Evolutionary conservation across 306 rosid genomes (phyloP).

Genomic region (Trichosanthes truncata): DNA sequence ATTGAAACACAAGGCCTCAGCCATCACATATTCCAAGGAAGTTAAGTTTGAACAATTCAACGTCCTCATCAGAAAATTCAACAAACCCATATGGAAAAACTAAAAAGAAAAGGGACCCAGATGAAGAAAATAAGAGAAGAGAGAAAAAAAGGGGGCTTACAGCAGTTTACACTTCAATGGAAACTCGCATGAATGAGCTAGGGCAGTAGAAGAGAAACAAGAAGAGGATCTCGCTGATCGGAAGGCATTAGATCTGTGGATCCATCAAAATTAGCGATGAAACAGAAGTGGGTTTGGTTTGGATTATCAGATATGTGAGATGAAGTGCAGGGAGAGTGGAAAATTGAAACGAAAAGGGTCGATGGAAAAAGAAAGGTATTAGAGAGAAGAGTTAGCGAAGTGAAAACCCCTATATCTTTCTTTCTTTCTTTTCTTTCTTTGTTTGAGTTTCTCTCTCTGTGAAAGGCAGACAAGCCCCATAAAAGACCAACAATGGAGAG

Average conservation of each 20-base stretch:
- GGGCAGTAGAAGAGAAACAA: constrained; percentile 19
- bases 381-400: constrained; percentile 28
- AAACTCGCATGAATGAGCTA: constrained; percentile 8
- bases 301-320: constrained; percentile 11
- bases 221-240: constrained; percentile 31
- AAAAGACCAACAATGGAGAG: constrained; percentile 60
- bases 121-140: background rate
- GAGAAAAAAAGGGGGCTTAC: constrained; percentile 32
- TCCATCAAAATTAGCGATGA: constrained; percentile 35
- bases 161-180: constrained; percentile 22
- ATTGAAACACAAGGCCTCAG: constrained; percentile 26
- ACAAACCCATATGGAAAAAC: background rate
- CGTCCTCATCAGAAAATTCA: constrained; percentile 3
- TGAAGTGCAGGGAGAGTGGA: constrained; percentile 21
- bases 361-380: constrained; percentile 11
- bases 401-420: constrained; percentile 4
- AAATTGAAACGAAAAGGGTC: constrained; percentile 12
- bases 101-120: background rate
- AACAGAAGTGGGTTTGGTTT: constrained; percentile 13
- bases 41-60: constrained; percentile 19
- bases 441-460: background rate
- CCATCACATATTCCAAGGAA: constrained; percentile 10
- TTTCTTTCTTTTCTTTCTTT: background rate
- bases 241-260: constrained; percentile 58
- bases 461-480: constrained; percentile 48